phyloP scores from a whole-genome alignment of 2,329 filamentous ascomycete species.

The Ophiostoma perfectum region DNA sequence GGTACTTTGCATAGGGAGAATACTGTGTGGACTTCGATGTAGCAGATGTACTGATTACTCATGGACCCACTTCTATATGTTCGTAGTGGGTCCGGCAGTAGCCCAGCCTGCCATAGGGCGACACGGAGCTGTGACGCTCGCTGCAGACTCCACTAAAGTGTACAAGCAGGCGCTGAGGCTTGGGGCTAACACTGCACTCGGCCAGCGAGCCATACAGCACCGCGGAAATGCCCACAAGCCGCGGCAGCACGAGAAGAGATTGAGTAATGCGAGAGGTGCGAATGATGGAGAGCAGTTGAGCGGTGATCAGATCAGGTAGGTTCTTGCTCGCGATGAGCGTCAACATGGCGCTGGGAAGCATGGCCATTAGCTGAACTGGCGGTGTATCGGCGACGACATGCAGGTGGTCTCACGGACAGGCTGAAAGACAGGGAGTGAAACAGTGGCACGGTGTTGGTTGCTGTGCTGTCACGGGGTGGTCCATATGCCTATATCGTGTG shows the following conservation, averaged over 20 bases:
- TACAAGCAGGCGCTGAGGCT: neutral
- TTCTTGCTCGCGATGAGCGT: neutral
- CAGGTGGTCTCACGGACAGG: neutral
- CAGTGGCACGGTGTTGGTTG: neutral
- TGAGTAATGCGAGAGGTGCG: neutral
- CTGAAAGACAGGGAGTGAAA: neutral
- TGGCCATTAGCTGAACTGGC: neutral
- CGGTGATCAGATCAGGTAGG: neutral
- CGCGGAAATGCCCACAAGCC: conserved; percentile 16
- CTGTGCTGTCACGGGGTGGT: no score
- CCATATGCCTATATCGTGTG: no score
- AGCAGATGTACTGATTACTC: neutral
- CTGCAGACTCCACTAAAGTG: conserved; percentile 1
- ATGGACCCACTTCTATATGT: neutral
- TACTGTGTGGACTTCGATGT: neutral
- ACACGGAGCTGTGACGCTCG: conserved; percentile 11
- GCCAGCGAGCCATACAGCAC: conserved; percentile 18
- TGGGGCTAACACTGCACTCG: neutral
- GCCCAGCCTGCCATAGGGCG: conserved; percentile 3
- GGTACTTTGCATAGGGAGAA: neutral
- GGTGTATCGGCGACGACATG: conserved; percentile 12
- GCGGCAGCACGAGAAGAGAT: neutral
- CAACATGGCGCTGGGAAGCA: neutral
- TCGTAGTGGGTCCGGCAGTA: neutral
- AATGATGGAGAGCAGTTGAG: neutral